Conservation (phyloP, 208 protist species). For the Trypanosomatidae sp. region DNA sequence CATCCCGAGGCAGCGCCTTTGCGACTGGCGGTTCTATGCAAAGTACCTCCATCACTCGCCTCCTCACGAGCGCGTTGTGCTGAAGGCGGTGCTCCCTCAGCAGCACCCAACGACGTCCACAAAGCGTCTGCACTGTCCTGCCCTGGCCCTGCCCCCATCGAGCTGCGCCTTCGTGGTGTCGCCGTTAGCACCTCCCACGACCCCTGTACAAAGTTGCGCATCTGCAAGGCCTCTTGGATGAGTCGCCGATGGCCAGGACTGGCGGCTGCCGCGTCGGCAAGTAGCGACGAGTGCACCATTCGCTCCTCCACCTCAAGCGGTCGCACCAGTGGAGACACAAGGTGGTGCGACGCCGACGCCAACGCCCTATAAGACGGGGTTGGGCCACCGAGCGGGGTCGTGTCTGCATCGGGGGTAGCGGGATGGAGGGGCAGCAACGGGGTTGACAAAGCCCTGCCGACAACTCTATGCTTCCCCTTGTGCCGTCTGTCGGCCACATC, state of each 20-base stretch:
- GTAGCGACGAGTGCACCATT: constrained; percentile 19
- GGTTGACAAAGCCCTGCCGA: not conserved
- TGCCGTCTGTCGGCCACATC: not conserved
- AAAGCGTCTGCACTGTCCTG: not conserved
- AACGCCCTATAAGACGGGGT: not conserved
- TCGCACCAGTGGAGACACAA: not conserved
- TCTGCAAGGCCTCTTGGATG: constrained; percentile 25
- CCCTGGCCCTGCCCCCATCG: no score
- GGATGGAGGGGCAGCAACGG: not conserved
- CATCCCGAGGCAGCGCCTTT: not conserved
- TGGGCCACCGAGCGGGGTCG: not conserved
- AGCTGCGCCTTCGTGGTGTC: not conserved
- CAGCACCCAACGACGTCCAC: not conserved
- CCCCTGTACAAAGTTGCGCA: constrained; percentile 22
- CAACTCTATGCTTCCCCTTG: no score
- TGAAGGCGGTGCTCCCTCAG: constrained; percentile 4
- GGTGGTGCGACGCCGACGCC: not conserved
- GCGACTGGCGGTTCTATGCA: not conserved
- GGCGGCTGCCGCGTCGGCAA: constrained; percentile 24
- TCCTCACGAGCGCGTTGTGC: not conserved
- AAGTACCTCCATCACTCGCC: not conserved
- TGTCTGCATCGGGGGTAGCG: not conserved
- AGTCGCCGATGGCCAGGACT: constrained; percentile 16
- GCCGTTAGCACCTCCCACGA: constrained; percentile 6
- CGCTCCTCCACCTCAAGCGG: not conserved